Conservation (phyloP, 257 asterid species). For the Plantago ovata region DNA sequence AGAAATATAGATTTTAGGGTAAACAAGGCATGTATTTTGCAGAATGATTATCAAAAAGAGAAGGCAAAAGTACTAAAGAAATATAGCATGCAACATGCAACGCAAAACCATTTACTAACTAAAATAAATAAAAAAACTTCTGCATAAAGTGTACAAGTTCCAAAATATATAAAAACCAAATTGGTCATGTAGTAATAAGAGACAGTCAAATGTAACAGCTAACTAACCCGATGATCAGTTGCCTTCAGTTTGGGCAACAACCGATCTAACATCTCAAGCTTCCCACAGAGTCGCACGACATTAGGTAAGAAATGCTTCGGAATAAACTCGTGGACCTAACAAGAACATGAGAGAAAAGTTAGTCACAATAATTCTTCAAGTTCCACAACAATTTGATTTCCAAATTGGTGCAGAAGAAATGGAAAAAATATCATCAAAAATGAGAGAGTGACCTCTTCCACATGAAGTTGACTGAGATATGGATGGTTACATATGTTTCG, state of each 20-base stretch:
- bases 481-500: slow-evolving; percentile 99
- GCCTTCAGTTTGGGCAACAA: slow-evolving; percentile 93
- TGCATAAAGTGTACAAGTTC: neutral
- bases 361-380: neutral
- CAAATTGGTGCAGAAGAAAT: neutral
- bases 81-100: neutral
- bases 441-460: slow-evolving; percentile 79
- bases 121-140: neutral
- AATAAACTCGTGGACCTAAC: slow-evolving; percentile 79
- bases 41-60: neutral
- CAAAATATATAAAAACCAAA: neutral
- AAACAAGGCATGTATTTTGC: neutral
- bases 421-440: neutral
- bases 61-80: neutral
- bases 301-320: slow-evolving; percentile 92
- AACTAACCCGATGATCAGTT: slow-evolving; percentile 92
- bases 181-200: neutral
- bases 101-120: neutral
- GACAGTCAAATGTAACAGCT: slow-evolving; percentile 8
- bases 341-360: slow-evolving; percentile 12
- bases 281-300: slow-evolving; percentile 89
- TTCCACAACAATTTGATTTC: slow-evolving; percentile 5
- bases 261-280: slow-evolving; percentile 98
- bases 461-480: slow-evolving; percentile 97
- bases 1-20: neutral